These are phyloP conservation scores for Clausena lansium DNA, from an alignment of 345 rosid genomes.

Conservation along the genomic window DNA sequence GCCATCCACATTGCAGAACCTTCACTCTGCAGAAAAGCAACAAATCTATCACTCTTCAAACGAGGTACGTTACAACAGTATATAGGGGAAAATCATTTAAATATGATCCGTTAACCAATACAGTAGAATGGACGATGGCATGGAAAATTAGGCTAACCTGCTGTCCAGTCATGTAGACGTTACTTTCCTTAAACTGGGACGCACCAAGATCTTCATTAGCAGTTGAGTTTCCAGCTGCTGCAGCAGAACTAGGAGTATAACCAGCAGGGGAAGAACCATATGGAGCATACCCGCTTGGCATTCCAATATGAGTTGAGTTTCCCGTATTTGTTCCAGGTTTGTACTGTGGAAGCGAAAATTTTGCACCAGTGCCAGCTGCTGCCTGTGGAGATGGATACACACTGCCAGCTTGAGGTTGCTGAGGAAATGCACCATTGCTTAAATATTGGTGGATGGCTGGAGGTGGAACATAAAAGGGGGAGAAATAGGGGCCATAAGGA, in stretches of 20 bases:
- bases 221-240: conserved; percentile 63
- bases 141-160: conserved; percentile 50
- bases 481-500: conserved; percentile 72
- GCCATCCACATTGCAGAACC: conserved; percentile 83
- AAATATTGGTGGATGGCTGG: conserved; percentile 73
- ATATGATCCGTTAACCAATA: neutral
- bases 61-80: conserved; percentile 5
- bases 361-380: conserved; percentile 64
- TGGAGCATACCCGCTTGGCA: conserved; percentile 76
- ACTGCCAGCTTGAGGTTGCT: conserved; percentile 76
- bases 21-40: conserved; percentile 63
- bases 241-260: conserved; percentile 65
- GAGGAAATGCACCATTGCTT: conserved; percentile 77
- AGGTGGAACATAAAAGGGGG: conserved; percentile 77
- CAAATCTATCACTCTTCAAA: conserved; percentile 18
- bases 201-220: conserved; percentile 71
- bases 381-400: conserved; percentile 70
- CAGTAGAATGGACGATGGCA: neutral
- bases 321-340: conserved; percentile 74
- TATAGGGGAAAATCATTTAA: neutral
- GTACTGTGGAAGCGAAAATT: conserved; percentile 75
- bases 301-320: conserved; percentile 64
- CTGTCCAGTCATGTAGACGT: conserved; percentile 65
- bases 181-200: conserved; percentile 80
- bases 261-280: conserved; percentile 77